Percentiles rank a stretch among this genome's conserved stretches.
phyloP scores from a whole-genome alignment of 2,329 filamentous ascomycete species.

The Ophidiomyces ophidiicola region DNA sequence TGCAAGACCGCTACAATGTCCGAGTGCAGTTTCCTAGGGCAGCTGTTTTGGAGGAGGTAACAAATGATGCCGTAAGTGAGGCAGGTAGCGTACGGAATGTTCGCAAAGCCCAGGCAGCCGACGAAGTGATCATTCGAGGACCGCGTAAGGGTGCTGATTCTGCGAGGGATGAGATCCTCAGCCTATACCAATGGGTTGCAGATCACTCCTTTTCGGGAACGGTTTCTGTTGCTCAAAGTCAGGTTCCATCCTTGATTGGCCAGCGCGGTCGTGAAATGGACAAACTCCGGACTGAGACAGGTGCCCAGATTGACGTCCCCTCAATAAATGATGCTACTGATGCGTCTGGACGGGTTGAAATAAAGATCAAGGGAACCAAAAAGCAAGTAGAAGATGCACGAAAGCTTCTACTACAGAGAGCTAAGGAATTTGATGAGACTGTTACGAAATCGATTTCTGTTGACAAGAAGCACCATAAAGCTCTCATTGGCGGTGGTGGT shows the following conservation, averaged over 20 bases:
- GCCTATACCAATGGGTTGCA: conserved; percentile 74
- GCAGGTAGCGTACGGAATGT: conserved; percentile 46
- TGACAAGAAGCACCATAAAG: conserved; percentile 87
- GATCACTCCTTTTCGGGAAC: conserved; percentile 73
- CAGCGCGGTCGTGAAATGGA: conserved; percentile 85
- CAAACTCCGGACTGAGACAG: conserved; percentile 68
- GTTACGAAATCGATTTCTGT: conserved; percentile 72
- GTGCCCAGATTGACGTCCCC: conserved; percentile 84
- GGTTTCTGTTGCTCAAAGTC: conserved; percentile 77
- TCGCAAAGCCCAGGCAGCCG: conserved; percentile 60
- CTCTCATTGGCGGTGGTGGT: conserved; percentile 81
- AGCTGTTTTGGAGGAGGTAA: conserved; percentile 56
- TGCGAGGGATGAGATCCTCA: conserved; percentile 81
- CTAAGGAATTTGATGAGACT: conserved; percentile 79
- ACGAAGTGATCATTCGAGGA: conserved; percentile 84
- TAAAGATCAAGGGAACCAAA: conserved; percentile 86
- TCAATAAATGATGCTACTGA: conserved; percentile 59
- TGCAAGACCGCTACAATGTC: conserved; percentile 87
- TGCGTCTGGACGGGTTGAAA: conserved; percentile 60
- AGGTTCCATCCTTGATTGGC: conserved; percentile 88
- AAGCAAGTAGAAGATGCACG: conserved; percentile 81
- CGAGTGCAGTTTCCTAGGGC: conserved; percentile 88
- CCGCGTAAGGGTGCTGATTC: conserved; percentile 87
- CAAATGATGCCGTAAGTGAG: conserved; percentile 58
- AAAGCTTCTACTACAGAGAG: conserved; percentile 78